Evolutionary conservation across 257 asterid species (phyloP), one percentile per base, ranked within the genome.

Genomic region (Penstemon davidsonii): DNA sequence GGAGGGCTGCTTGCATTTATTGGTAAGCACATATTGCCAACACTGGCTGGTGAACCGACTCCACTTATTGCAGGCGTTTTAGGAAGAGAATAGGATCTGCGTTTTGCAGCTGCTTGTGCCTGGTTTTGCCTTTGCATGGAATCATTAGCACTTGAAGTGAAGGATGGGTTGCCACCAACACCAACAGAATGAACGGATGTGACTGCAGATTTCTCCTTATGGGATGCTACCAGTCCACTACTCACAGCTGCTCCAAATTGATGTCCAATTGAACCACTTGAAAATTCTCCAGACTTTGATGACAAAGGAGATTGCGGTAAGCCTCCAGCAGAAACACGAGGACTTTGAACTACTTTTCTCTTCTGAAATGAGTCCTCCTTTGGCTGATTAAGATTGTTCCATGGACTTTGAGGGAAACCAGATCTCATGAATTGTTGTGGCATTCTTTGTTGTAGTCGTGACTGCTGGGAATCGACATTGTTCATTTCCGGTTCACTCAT

Each of bases 291-390:
- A 42, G 98, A 90, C 75, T 84, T 92, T 41, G 98, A 92, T 3
- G 97, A 90, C 79, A 92, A 76, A n/a, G 98, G 98, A 81, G 98
- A 91, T 71, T 88, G 97, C 67, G 99, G 96, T 53, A 94, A 83
- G 39, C 94, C 98, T 64, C 95, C 95, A 66, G 88, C 83, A 74
- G 99, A 94, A 58, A 86, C 86, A 73, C 83, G 96, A 73, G 99
- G 97, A 80, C 97, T 91, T 68, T 87, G 97, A 68, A 75, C 96
- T 44, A 82, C 41, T 80, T 88, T 94, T 80, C 96, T 82, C 84
- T 86, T 93, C 78, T 84, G 96, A 76, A 78, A 81, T 10, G 81
- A 54, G 37, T 90, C 95, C 65, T 92, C 96, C 69, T 90, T 90
- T 66, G 91, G 82, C 85, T 84, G 98, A 56, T 80, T 81, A 50